phyloP scores from a whole-genome alignment of 2,329 filamentous ascomycete genomes.

The Pestalotiopsis sp. region DNA sequence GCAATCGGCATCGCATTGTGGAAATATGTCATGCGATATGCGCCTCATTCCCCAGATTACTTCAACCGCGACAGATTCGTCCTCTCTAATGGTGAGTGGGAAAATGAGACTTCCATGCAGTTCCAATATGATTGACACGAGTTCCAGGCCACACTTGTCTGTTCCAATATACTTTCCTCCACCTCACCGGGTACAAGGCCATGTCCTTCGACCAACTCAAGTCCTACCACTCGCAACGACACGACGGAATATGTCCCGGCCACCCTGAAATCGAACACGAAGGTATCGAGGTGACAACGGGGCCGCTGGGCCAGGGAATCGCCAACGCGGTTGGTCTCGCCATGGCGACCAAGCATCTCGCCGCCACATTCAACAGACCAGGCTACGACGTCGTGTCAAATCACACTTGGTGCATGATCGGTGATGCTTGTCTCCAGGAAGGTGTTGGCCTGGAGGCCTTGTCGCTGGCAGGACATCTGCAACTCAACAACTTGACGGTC shows the following conservation, averaged over 20 bases:
- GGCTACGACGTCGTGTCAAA: conserved; percentile 51
- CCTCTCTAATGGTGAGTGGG: conserved; percentile 53
- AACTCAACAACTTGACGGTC: conserved; percentile 54
- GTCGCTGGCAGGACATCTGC: conserved; percentile 53
- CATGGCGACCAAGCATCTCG: conserved; percentile 56
- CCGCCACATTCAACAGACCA: conserved; percentile 52
- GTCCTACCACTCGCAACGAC: conserved; percentile 46
- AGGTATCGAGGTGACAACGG: conserved; percentile 60
- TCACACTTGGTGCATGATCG: conserved; percentile 56
- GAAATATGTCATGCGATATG: conserved; percentile 63
- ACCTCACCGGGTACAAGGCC: conserved; percentile 50
- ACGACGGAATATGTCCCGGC: conserved; percentile 50
- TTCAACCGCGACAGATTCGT: conserved; percentile 65
- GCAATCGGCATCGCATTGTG: conserved; percentile 47
- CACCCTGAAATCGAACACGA: conserved; percentile 59
- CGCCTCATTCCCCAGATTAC: conserved; percentile 52
- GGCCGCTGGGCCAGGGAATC: conserved; percentile 58
- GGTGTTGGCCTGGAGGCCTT: conserved; percentile 58
- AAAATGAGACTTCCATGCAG: background rate
- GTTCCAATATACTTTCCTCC: conserved; percentile 52
- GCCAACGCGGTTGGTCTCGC: conserved; percentile 60
- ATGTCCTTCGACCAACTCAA: conserved; percentile 58
- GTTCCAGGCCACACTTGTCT: conserved; percentile 47
- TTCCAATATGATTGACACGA: background rate
- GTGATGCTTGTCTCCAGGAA: conserved; percentile 59